Base-by-base conservation (phyloP, 1,139 yeast species). In the Pichia inconspicua region DNA sequence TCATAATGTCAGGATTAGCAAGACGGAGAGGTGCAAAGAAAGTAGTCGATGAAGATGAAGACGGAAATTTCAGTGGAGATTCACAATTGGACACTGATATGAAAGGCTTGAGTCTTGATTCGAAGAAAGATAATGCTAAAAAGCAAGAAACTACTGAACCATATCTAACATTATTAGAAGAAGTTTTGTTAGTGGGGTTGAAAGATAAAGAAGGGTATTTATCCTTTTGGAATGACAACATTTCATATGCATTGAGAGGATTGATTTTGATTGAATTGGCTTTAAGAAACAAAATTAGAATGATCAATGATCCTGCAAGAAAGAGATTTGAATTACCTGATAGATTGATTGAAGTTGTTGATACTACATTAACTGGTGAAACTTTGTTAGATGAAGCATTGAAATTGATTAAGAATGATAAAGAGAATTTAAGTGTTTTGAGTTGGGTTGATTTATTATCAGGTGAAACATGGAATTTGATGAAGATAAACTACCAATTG, bases 181-280 rank as follows among this genome's bases (percentile, higher is more conserved):
- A 92, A 66, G 96, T 92, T 10, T 70, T 92, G 53, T 74, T 92
- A 55, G 78, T 92, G 70, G 99, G 98, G 2, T 74, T 92, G 56
- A 90, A 92, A 64, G 98, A 92, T 66, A 84, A 85, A 60, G 97
- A 92, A 67, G 98, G 98, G 7, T 89, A 90, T 66, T 73, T 92
- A 50, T 88, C 97, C 25, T 92, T 92, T 67, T 92, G 98, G 98
- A 94, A 92, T 66, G 99, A 92, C 67, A 90, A 88, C 66, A 90
- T 92, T 50, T 88, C 97, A 30, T 94, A 92, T 68, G 96, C 97
- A 2, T 75, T 92, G 53, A 81, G 99, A 59, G 99, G 98, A 12
- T 86, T 97, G 64, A 92, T 92, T 54, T 64, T 92, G 50, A 77
- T 92, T 67, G 99, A 92, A 66, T 74, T 92, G 66, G 96, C 97